Conservation (phyloP, 2,329 filamentous ascomycete species). For the Fusarium secorum region DNA sequence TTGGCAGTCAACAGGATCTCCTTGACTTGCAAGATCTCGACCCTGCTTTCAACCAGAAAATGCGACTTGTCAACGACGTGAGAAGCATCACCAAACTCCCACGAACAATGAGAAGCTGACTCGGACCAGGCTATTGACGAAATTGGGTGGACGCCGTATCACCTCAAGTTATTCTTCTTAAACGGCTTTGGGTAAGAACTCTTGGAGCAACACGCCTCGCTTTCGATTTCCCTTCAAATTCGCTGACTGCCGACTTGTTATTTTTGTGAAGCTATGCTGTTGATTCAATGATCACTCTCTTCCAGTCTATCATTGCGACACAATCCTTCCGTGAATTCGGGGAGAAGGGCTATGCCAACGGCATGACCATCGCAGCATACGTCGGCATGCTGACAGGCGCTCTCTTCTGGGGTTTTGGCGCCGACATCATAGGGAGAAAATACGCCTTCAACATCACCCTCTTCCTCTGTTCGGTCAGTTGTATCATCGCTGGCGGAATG, state of each 20-base stretch:
- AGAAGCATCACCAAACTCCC: accelerated
- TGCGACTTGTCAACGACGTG: constrained; percentile 74
- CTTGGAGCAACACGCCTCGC: not conserved
- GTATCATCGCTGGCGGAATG: not conserved
- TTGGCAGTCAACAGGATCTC: not conserved
- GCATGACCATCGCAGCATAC: constrained; percentile 1
- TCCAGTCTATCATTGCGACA: constrained; percentile 1
- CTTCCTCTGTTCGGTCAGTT: not conserved
- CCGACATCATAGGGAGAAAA: constrained; percentile 18
- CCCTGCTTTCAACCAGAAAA: constrained; percentile 57
- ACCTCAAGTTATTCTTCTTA: constrained; percentile 67
- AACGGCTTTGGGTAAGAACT: constrained; percentile 62
- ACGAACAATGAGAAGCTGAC: not conserved
- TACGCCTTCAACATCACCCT: constrained; percentile 18
- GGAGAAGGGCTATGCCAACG: constrained; percentile 2
- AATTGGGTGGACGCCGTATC: constrained; percentile 67
- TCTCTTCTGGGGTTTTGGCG: constrained; percentile 20
- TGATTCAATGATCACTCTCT: constrained; percentile 15
- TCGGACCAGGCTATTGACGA: constrained; percentile 59
- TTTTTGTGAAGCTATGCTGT: not conserved
- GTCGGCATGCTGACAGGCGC: constrained; percentile 8
- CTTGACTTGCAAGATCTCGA: not conserved
- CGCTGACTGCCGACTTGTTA: not conserved
- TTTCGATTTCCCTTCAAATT: not conserved
- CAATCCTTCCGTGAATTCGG: constrained; percentile 18